Conservation (phyloP, 176 grass and related monocot species). For the Lolium rigidum region DNA sequence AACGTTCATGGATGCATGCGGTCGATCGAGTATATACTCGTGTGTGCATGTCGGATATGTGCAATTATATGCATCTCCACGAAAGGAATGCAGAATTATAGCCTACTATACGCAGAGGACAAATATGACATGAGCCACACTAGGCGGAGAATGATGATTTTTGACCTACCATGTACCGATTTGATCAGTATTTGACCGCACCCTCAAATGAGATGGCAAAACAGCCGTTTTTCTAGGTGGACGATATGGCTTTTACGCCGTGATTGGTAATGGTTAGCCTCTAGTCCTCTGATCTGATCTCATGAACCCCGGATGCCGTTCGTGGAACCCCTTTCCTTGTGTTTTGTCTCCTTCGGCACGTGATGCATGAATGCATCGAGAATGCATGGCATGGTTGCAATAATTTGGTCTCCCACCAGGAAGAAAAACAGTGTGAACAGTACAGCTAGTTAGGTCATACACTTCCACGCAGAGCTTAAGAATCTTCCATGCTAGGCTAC, state of each 20-base stretch:
- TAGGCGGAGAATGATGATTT: not conserved
- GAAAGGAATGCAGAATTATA: not conserved
- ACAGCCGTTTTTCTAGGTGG: not conserved
- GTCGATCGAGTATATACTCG: not conserved
- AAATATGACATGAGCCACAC: not conserved
- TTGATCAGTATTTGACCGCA: not conserved
- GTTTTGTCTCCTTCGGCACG: slow-evolving; percentile 31
- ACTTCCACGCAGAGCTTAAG: not conserved
- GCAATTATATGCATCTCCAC: not conserved
- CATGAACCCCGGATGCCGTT: not conserved
- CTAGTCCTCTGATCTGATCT: not conserved
- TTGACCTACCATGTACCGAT: not conserved
- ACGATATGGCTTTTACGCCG: not conserved
- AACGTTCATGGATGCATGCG: not conserved
- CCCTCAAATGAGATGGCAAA: slow-evolving; percentile 7
- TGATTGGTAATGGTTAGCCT: not conserved
- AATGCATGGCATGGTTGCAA: not conserved
- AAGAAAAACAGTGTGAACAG: not conserved
- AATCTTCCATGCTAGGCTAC: not conserved
- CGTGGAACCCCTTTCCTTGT: not conserved
- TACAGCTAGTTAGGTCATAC: not conserved
- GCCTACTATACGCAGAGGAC: not conserved
- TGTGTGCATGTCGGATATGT: not conserved
- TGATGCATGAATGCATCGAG: not conserved
- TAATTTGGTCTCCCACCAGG: slow-evolving; percentile 31